Base-by-base conservation (phyloP, 139 green algal genomes). In the Chlorella vulgaris region DNA sequence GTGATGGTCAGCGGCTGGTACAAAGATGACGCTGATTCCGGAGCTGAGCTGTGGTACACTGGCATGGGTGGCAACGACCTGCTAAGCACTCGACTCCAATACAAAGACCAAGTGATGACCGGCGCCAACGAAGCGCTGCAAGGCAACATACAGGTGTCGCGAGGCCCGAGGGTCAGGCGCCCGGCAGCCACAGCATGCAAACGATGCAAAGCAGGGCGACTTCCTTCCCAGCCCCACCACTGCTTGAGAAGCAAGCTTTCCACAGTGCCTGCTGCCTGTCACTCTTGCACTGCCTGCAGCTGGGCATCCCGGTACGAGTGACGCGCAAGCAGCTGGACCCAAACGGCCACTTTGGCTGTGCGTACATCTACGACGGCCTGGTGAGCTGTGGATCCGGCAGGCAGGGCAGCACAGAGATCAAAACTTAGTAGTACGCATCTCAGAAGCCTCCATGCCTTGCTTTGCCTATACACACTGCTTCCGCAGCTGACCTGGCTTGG, bases 221-320 rank as follows among this genome's bases (percentile, higher is more conserved):
- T 15, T 33, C 61, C 61, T 69, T 24, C 61, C 18, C 61, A 33
- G 10, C 19, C 61, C 19, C 15, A 31, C 10, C 28, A 69, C 21
- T 24, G 31, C 61, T 24, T 69, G 61, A 3, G 28, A 55, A n/a
- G n/a, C n/a, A n/a, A n/a, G n/a, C n/a, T n/a, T n/a, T n/a, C n/a
- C n/a, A n/a, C n/a, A n/a, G n/a, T n/a, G n/a, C n/a, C n/a, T n/a
- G n/a, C n/a, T n/a, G n/a, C 47, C 47, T 24, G 13, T 15, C 47
- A 55, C 47, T 55, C 47, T 15, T 55, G 31, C 29, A 26, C 63
- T 21, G 2, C 24, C 19, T 35, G 29, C 84, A 90, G 50, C 68
- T 93, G 71, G 90, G 89, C 18, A 65, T 93, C 24, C 90, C 90
- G 3, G 88, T 94, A 40, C 76, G 90, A 0, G 62, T 94, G 60